A percentile compares a stretch with the other conserved stretches of the same genome.
These are phyloP conservation scores for Byssoonygena ceratinophila DNA, from an alignment of 2,329 filamentous ascomycete genomes.

Conservation along the genomic window DNA sequence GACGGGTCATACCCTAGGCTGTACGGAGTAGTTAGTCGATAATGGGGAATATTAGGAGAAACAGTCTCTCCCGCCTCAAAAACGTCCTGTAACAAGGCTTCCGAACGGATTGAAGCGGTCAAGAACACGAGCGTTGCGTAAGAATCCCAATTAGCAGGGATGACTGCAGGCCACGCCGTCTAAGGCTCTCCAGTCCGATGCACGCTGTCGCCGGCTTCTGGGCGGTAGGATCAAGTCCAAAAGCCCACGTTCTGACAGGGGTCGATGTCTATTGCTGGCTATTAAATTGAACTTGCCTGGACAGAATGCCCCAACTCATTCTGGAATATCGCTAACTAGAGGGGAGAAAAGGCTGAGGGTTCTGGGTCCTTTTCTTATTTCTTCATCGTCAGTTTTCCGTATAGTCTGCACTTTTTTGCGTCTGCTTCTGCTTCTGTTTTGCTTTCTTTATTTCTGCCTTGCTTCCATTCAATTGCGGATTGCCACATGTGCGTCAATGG, in stretches of 20 bases:
- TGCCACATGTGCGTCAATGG: background rate
- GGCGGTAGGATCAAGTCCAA: background rate
- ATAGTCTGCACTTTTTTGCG: background rate
- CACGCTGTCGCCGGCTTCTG: too few species aligned
- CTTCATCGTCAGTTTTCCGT: background rate
- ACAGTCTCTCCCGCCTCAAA: too few species aligned
- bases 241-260: constrained; percentile 8
- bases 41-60: too few species aligned
- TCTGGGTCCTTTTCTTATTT: background rate
- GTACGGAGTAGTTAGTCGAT: too few species aligned
- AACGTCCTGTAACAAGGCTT: too few species aligned
- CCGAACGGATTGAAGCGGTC: too few species aligned
- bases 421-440: background rate
- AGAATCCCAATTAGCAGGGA: too few species aligned
- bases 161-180: background rate
- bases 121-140: too few species aligned
- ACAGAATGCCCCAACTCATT: too few species aligned
- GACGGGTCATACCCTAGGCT: too few species aligned
- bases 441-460: background rate
- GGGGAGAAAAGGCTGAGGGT: background rate
- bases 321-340: too few species aligned
- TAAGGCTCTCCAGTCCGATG: background rate
- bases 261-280: background rate
- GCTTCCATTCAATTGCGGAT: background rate
- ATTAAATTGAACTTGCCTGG: background rate